phyloP scores from a whole-genome alignment of 495 filamentous ascomycete species.

The Endocarpon pusillum region DNA sequence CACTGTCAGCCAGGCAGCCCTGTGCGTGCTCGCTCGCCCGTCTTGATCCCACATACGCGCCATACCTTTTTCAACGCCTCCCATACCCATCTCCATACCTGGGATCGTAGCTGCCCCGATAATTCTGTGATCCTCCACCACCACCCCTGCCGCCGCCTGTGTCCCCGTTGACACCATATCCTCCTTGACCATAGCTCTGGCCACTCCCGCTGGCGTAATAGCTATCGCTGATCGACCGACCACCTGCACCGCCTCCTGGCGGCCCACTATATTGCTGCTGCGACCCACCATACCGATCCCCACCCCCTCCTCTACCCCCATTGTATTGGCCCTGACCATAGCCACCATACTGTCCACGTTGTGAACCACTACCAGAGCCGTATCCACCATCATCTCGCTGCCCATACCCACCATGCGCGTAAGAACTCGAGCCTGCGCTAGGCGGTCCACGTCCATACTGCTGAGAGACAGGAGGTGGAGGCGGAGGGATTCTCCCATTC shows the following conservation, averaged over 20 bases:
- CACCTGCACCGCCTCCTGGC: background rate
- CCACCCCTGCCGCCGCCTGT: background rate
- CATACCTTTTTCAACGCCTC: background rate
- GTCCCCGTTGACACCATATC: background rate
- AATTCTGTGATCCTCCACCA: background rate
- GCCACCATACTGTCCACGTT: conserved; percentile 12
- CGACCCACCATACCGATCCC: conserved; percentile 5
- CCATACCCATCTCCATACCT: conserved; percentile 3
- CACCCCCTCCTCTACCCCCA: conserved; percentile 10
- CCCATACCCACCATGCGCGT: conserved; percentile 7
- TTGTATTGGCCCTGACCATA: conserved; percentile 11
- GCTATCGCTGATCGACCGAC: background rate
- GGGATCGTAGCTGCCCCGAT: background rate
- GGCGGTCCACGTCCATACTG: no score
- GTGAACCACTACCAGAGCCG: conserved; percentile 12
- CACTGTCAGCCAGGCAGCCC: no score
- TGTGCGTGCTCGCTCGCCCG: no score
- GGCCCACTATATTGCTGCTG: no score
- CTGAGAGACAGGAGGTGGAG: no score
- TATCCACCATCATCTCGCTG: conserved; percentile 8
- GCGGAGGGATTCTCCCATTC: no score
- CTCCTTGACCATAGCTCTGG: background rate
- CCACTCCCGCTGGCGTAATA: no score
- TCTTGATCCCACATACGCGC: background rate
- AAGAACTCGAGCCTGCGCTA: no score